Conservation (phyloP, 805 yeast genomes). For the Myxozyma sirexii region DNA sequence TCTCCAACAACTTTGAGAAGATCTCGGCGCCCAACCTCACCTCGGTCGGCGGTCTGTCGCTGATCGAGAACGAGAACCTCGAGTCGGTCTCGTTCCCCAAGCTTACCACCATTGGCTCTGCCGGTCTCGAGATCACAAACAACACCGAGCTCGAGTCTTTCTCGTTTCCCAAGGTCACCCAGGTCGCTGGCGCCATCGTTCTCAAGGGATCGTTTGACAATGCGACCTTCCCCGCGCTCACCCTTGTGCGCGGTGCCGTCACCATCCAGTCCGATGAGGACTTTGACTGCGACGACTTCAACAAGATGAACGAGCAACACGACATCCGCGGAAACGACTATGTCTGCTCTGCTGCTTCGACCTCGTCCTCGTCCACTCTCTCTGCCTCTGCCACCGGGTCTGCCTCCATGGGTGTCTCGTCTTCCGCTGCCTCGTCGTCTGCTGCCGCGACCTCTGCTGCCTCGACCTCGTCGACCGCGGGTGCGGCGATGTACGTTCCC, state of each 20-base stretch:
- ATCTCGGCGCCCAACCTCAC: conserved; percentile 51
- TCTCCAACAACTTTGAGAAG: conserved; percentile 61
- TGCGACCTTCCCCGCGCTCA: conserved; percentile 73
- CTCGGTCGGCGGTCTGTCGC: conserved; percentile 74
- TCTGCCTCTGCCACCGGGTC: conserved; percentile 39
- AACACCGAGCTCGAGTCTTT: conserved; percentile 70
- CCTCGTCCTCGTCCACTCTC: conserved; percentile 50
- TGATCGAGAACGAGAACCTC: conserved; percentile 74
- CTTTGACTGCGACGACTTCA: conserved; percentile 79
- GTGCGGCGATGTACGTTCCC: conserved; percentile 42
- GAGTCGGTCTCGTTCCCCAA: conserved; percentile 66
- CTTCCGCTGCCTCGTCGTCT: conserved; percentile 46
- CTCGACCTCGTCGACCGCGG: conserved; percentile 40
- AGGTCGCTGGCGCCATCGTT: conserved; percentile 87
- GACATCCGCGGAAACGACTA: conserved; percentile 89
- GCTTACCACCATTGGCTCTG: conserved; percentile 71
- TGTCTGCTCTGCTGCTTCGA: conserved; percentile 67
- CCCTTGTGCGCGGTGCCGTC: conserved; percentile 91
- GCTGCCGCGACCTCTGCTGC: conserved; percentile 42
- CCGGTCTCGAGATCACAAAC: conserved; percentile 90
- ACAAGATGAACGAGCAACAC: conserved; percentile 71
- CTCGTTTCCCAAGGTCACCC: conserved; percentile 67
- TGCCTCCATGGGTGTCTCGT: conserved; percentile 48
- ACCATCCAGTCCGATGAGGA: conserved; percentile 73
- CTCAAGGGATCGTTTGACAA: conserved; percentile 78